Percentiles rank a stretch among this genome's conserved stretches.
phyloP scores from a whole-genome alignment of 1,139 yeast genomes.

The Kodamaea ohmeri region DNA sequence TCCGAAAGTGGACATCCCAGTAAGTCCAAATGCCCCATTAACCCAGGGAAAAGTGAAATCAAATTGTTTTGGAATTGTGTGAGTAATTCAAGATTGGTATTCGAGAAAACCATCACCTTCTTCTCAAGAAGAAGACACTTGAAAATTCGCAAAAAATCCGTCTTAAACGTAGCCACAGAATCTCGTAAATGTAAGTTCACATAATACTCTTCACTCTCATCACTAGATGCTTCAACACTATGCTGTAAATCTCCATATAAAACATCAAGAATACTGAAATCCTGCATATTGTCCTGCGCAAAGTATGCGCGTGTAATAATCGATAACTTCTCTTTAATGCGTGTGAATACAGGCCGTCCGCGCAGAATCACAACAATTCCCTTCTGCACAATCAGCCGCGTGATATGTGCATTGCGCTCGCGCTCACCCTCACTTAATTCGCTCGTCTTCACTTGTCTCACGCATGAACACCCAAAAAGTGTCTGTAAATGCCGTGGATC shows the following conservation, averaged over 20 bases:
- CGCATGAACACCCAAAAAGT: constrained; percentile 90
- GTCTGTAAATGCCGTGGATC: constrained; percentile 61
- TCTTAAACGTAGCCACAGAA: constrained; percentile 57
- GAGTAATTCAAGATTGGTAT: constrained; percentile 68
- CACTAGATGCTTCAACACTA: constrained; percentile 17
- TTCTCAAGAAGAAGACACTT: constrained; percentile 78
- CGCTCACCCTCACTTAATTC: constrained; percentile 49
- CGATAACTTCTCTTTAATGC: constrained; percentile 83
- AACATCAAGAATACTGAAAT: constrained; percentile 63
- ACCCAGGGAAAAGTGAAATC: constrained; percentile 72
- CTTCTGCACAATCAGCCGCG: constrained; percentile 88
- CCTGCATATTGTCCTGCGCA: constrained; percentile 72
- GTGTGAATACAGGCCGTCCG: constrained; percentile 78
- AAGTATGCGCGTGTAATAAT: constrained; percentile 88
- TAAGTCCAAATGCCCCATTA: constrained; percentile 68
- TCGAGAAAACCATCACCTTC: constrained; percentile 68
- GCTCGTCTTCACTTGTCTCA: constrained; percentile 71
- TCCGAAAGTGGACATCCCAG: constrained; percentile 78
- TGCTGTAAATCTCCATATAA: constrained; percentile 69
- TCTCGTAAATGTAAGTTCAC: constrained; percentile 75
- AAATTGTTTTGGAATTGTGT: constrained; percentile 76
- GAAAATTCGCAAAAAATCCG: constrained; percentile 63
- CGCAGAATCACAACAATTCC: constrained; percentile 84
- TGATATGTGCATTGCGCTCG: constrained; percentile 61
- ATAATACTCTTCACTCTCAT: constrained; percentile 47